Conservation (phyloP, 495 filamentous ascomycete species). For the Xylaria flabelliformis region DNA sequence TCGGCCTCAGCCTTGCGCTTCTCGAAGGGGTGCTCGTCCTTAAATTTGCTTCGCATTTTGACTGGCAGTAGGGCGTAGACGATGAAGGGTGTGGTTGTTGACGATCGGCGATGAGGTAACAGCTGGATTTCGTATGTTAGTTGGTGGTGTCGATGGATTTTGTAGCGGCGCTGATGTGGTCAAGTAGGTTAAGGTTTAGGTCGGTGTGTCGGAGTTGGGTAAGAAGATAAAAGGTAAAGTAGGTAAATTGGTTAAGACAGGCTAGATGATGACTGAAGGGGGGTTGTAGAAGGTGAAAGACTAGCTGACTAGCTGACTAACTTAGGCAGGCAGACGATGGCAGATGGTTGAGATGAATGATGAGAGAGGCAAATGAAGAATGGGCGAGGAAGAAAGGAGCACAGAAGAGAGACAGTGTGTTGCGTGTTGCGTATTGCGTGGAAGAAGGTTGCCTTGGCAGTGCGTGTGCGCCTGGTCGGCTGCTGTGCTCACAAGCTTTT, state of each 20-base stretch:
- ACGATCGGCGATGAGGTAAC: neutral
- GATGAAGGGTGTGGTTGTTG: neutral
- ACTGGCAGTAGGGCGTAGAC: constrained; percentile 28
- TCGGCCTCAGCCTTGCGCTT: constrained; percentile 99
- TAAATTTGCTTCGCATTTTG: constrained; percentile 97
- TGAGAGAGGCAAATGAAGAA: constrained; percentile 3
- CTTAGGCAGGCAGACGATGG: neutral
- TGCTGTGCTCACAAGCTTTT: constrained; percentile 3
- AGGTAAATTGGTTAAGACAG: constrained; percentile 8
- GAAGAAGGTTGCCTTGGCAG: constrained; percentile 5
- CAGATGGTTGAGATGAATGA: neutral
- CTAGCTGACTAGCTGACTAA: neutral
- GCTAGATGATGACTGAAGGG: constrained; percentile 22
- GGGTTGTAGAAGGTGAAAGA: neutral
- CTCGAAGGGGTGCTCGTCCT: constrained; percentile 99
- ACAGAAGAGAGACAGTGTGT: neutral
- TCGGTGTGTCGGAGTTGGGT: constrained; percentile 29
- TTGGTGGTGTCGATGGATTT: constrained; percentile 1
- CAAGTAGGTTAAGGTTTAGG: constrained; percentile 28
- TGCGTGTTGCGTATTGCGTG: neutral
- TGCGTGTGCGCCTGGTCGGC: neutral
- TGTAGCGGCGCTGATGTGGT: neutral
- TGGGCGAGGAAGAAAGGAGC: neutral
- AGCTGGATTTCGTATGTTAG: constrained; percentile 20
- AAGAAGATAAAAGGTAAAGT: constrained; percentile 19